Percentiles rank a stretch among this genome's conserved stretches.
These are phyloP conservation scores for Davidsoniella virescens DNA, from an alignment of 2,329 filamentous ascomycete genomes.

Conservation along the genomic window DNA sequence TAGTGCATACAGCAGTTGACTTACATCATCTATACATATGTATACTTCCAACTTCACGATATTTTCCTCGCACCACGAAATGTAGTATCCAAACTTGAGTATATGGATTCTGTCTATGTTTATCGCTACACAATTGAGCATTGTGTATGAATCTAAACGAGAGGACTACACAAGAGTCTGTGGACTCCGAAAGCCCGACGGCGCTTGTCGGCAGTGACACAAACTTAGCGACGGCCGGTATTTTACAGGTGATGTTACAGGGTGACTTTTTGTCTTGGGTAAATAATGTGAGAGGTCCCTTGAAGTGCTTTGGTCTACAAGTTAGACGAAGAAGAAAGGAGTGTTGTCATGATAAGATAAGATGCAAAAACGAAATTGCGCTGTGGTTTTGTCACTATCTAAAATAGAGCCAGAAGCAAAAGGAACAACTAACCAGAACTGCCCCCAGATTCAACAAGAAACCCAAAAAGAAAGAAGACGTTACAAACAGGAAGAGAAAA, in stretches of 20 bases:
- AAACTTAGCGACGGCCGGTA: no score
- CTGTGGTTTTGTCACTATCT: slow-evolving; percentile 3
- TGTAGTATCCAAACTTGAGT: no score
- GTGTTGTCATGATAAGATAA: neutral
- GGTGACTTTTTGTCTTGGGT: neutral
- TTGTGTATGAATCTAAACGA: no score
- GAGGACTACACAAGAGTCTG: no score
- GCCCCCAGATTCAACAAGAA: neutral
- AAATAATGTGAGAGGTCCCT: neutral
- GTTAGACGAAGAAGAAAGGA: neutral
- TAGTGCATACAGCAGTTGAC: neutral
- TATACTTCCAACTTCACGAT: neutral
- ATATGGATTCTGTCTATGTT: no score
- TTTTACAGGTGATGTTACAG: neutral
- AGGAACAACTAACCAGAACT: neutral
- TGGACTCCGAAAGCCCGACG: no score
- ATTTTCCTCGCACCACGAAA: neutral
- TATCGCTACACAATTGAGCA: no score
- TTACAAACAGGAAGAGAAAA: slow-evolving; percentile 7
- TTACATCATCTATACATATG: neutral
- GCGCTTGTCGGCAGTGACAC: no score
- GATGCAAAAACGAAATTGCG: neutral
- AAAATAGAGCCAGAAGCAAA: neutral
- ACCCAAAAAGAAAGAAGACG: neutral
- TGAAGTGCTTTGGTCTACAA: no score